Evolutionary conservation across 2,329 filamentous ascomycete genomes (phyloP).

Genomic region (Pleoardoris graminearum): DNA sequence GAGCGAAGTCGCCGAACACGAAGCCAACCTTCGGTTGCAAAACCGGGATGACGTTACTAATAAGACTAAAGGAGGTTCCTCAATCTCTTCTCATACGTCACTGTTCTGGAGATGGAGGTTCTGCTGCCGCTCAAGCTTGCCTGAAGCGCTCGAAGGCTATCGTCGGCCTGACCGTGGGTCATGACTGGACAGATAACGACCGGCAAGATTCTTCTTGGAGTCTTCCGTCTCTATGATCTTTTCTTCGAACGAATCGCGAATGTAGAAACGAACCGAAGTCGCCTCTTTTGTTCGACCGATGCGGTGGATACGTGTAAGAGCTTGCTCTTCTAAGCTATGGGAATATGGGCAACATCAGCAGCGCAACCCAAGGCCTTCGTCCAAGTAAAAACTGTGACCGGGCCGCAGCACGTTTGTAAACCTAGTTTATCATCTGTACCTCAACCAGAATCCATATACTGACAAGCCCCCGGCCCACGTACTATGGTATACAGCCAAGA

Average conservation of each 20-base stretch:
- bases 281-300: constrained; percentile 31
- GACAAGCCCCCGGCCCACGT: too few species aligned
- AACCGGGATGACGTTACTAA: too few species aligned
- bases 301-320: constrained; percentile 39
- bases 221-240: constrained; percentile 27
- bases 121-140: background rate
- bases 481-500: too few species aligned
- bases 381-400: constrained; percentile 57
- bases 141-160: constrained; percentile 22
- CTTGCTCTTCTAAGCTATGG: constrained; percentile 51
- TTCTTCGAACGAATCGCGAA: constrained; percentile 46
- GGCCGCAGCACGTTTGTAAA: constrained; percentile 52
- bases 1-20: too few species aligned
- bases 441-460: too few species aligned
- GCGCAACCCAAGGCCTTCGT: constrained; percentile 53
- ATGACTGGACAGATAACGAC: constrained; percentile 16
- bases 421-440: too few species aligned
- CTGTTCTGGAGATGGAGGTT: background rate
- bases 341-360: constrained; percentile 57
- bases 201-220: constrained; percentile 25
- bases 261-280: constrained; percentile 45
- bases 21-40: too few species aligned
- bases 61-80: background rate
- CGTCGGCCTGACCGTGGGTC: constrained; percentile 22
- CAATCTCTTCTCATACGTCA: background rate